Base-by-base conservation (phyloP, 23 red algal species). In the Gracilaria domingensis region DNA sequence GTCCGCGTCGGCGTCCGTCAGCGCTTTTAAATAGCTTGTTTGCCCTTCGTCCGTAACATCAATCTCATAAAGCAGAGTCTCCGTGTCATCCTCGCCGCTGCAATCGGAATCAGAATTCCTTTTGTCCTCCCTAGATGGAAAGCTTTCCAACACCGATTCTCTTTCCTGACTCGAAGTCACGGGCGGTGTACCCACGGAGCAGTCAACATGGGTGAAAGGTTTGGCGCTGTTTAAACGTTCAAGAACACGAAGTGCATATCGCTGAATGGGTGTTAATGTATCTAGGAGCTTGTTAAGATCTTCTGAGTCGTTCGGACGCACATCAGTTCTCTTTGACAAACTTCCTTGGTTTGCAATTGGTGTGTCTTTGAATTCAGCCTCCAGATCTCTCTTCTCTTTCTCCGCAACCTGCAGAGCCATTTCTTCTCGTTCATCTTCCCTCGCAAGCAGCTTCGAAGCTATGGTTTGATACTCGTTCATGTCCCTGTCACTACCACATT, bases 1-100 rank as follows among this genome's bases (percentile, higher is more conserved):
- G 77, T 91, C 75, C 87, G 77, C 74, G 87, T 91, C 87, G 87
- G 76, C 76, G 87, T 91, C 87, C 87, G 87, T 91, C 75, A 91
- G 75, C 74, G 59, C 87, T 91, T 91, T 91, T 91, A 91, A 91
- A 91, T 91, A 82, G 77, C 62, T 82, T 33, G 36, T 35, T 38
- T 69, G 51, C 61, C 87, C 87, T 55, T 47, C 67, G 16, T 80
- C 87, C 11, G 75, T 75, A 67, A 82, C 66, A 82, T 91, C 87
- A 17, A 91, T 21, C 9, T 91, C 87, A 66, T 91, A 91, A 66
- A 91, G 62, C 57, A 81, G 34, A 28, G 45, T 53, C 21, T 79
- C 75, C 45, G 75, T 58, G 51, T 58, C 45, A 55, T 53, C 75
- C 42, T 58, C 47, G 14, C 9, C 75, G 51, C 14, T 79, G 75